Base-by-base conservation (phyloP, 2,329 filamentous ascomycete genomes). In the Penicillium frequentans region DNA sequence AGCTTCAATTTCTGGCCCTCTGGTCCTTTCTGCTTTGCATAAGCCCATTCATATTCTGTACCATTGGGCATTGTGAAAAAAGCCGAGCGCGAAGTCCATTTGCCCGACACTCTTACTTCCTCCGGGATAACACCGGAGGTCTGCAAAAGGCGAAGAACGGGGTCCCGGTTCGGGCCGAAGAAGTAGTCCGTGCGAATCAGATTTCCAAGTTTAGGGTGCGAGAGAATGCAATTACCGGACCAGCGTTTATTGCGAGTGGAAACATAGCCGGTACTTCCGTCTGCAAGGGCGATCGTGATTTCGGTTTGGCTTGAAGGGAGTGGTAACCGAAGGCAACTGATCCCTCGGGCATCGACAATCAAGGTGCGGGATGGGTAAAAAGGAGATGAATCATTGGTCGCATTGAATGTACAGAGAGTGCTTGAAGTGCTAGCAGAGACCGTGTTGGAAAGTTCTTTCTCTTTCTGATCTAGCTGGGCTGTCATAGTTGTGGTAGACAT, bases 111-210 rank as follows among this genome's bases (percentile, higher is more conserved):
- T 50, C 71, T 72, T 39, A 78, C 66, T 21, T 68, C 59, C 9
- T 58, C 49, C 5, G 35, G 53, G 6, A 50, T 56, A 19, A 69
- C 64, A 39, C 67, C 64, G 9, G 70, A 63, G 5, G 73, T 66
- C 16, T 63, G 44, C 47, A 68, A 61, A n/a, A 77, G 58, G 3
- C 67, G 64, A 24, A 88, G 70, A 44, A 77, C 69, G 3, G 85
- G 84, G 7, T 81, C 77, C 2, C 77, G 76, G 42, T 76, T 77
- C 1, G 84, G 84, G 0, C 85, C 84, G 64, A 82, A 86, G 60
- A 79, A 81, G 70, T 87, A 87, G 3, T 76, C 79, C 0, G 84
- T 87, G 60, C 77, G 80, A n/a, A 85, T 64, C 5, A 78, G 70
- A 5, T 65, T 62, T 8, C 69, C 71, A 7, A 56, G 43, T 19